Conservation (phyloP, 2,329 filamentous ascomycete genomes). For the Penicillium nordicum region DNA sequence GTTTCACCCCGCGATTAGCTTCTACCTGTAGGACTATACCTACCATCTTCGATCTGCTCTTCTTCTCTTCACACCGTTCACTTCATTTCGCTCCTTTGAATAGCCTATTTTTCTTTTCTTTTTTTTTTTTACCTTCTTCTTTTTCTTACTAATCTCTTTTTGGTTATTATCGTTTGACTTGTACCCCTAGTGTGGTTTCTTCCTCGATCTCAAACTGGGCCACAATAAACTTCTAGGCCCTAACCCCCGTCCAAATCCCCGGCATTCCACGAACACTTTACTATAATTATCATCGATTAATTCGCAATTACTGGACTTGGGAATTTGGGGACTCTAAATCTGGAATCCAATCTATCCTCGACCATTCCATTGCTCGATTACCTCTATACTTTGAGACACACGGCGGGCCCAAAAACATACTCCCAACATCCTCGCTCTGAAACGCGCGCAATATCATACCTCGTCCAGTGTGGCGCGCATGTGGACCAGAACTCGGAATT, state of each 20-base stretch:
- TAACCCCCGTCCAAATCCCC: conserved; percentile 4
- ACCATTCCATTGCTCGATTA: conserved; percentile 9
- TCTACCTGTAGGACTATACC: conserved; percentile 26
- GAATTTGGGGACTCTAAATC: conserved; percentile 1
- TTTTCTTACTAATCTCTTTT: conserved; percentile 16
- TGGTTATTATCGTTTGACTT: conserved; percentile 9
- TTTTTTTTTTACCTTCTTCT: not conserved
- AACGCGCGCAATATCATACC: conserved; percentile 19
- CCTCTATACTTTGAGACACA: conserved; percentile 2
- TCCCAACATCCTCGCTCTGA: conserved; percentile 12
- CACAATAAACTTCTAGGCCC: conserved; percentile 16
- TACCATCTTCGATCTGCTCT: conserved; percentile 21
- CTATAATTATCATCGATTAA: conserved; percentile 26
- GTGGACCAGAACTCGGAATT: conserved; percentile 15
- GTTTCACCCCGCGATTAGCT: conserved; percentile 40
- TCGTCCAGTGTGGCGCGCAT: conserved; percentile 14
- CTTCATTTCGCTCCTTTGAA: conserved; percentile 27
- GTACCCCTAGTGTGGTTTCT: conserved; percentile 9
- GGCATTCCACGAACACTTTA: conserved; percentile 18
- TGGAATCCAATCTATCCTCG: conserved; percentile 20
- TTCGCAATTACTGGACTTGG: conserved; percentile 11
- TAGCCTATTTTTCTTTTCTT: conserved; percentile 14
- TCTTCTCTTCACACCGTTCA: conserved; percentile 17
- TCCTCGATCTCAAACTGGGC: conserved; percentile 15
- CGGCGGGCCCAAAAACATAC: conserved; percentile 2